Evolutionary conservation across 2,329 filamentous ascomycete genomes (phyloP).

Genomic region (Xylaria digitata): DNA sequence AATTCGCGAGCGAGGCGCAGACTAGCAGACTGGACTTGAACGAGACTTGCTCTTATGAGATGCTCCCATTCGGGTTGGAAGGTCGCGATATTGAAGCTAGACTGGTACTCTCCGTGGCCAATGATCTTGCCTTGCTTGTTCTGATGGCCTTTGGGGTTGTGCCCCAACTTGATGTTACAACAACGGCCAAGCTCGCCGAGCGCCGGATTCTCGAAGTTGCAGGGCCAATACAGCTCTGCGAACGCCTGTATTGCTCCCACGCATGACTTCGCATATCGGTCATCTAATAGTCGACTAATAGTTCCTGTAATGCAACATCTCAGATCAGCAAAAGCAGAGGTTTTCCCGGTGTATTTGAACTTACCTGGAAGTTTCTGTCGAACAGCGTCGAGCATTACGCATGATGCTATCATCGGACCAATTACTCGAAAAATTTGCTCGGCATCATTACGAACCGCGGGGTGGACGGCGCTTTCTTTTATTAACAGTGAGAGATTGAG

Average conservation of each 20-base stretch:
- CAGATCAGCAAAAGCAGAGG: neutral
- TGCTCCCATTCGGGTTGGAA: constrained; percentile 48
- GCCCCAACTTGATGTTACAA: constrained; percentile 49
- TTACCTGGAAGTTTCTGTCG: constrained; percentile 49
- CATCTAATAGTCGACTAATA: constrained; percentile 49
- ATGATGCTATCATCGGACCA: constrained; percentile 50
- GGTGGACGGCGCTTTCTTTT: constrained; percentile 41
- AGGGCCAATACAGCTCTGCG: constrained; percentile 49
- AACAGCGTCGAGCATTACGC: constrained; percentile 51
- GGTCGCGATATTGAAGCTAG: constrained; percentile 41
- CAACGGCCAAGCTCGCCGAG: constrained; percentile 47
- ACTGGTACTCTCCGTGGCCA: constrained; percentile 50
- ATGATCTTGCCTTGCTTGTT: constrained; percentile 51
- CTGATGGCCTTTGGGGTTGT: constrained; percentile 51
- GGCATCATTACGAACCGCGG: constrained; percentile 39
- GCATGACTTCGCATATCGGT: constrained; percentile 49
- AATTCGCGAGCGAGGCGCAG: constrained; percentile 48
- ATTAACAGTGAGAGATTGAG: constrained; percentile 48
- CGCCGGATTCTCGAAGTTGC: constrained; percentile 44
- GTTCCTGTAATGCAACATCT: constrained; percentile 38
- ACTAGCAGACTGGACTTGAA: constrained; percentile 46
- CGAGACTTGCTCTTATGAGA: constrained; percentile 46
- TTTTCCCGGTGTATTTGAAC: neutral
- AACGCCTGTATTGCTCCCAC: constrained; percentile 48
- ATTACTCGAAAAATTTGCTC: constrained; percentile 49